Evolutionary conservation across 2,329 filamentous ascomycete species (phyloP).

Genomic region (Corniculantispora saksenae): DNA sequence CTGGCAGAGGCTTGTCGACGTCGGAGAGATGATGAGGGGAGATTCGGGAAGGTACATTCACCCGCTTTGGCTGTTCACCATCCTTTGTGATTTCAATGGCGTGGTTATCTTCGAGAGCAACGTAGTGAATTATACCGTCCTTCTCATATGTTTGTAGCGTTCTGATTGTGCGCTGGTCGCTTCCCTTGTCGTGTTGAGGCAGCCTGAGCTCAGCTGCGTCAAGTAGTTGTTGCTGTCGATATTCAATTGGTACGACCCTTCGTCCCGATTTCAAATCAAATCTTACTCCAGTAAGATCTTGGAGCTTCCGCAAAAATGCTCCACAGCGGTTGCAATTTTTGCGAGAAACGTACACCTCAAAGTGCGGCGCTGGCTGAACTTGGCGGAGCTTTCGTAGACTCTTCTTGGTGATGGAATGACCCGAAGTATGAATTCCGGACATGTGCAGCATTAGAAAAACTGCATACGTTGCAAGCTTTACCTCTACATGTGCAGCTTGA

Average conservation of each 20-base stretch:
- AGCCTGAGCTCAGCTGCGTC: not conserved
- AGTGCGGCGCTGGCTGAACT: constrained; percentile 23
- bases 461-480: constrained; percentile 39
- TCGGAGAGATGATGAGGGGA: not conserved
- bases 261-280: constrained; percentile 32
- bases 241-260: constrained; percentile 23
- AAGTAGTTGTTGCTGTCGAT: not conserved
- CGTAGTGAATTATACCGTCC: constrained; percentile 7
- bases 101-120: not conserved
- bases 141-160: not conserved
- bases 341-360: constrained; percentile 39
- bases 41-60: not conserved
- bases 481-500: constrained; percentile 40
- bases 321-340: constrained; percentile 34
- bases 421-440: not conserved
- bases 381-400: constrained; percentile 28
- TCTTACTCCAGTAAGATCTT: constrained; percentile 29
- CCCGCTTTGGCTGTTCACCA: too few relatives aligned
- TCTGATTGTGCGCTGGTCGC: not conserved
- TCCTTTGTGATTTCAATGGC: not conserved
- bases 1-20: constrained; percentile 17
- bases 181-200: too few relatives aligned
- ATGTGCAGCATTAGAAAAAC: constrained; percentile 30
- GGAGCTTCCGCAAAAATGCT: constrained; percentile 28
- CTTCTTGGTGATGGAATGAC: constrained; percentile 18